A percentile compares a stretch with the other conserved stretches of the same genome.
These are phyloP conservation scores for Dendrocalamus latiflorus DNA, from an alignment of 202 grass and related monocot genomes.

Conservation along the genomic window DNA sequence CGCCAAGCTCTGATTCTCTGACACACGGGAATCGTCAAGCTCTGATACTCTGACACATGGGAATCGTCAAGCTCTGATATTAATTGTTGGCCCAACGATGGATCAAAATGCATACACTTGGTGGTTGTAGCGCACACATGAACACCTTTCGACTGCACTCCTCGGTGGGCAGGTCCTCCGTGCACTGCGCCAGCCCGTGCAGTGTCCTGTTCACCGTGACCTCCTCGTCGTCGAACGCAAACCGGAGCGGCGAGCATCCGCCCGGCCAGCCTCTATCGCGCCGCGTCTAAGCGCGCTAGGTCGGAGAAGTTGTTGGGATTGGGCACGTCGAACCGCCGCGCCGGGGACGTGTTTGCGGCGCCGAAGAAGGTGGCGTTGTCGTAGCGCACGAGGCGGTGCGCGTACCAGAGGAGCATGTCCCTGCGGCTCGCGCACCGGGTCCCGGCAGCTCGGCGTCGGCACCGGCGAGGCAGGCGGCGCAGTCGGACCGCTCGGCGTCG, in stretches of 20 bases:
- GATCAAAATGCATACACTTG: too few relatives aligned
- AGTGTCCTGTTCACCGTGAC: neutral
- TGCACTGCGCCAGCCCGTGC: conserved; percentile 16
- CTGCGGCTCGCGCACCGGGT: neutral
- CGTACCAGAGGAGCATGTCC: conserved; percentile 1
- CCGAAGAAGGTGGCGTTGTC: conserved; percentile 14
- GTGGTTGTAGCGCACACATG: too few relatives aligned
- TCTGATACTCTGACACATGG: too few relatives aligned
- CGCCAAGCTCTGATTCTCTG: too few relatives aligned
- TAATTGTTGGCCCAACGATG: too few relatives aligned
- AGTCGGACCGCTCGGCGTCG: neutral
- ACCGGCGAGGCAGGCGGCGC: neutral
- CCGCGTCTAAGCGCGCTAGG: too few relatives aligned
- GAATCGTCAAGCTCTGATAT: too few relatives aligned
- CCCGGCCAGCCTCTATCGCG: too few relatives aligned
- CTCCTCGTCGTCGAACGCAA: neutral
- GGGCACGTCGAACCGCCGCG: neutral
- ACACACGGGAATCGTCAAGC: too few relatives aligned
- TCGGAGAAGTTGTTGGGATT: conserved; percentile 19
- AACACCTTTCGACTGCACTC: conserved; percentile 1
- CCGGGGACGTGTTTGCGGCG: neutral
- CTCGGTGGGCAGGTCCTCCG: neutral
- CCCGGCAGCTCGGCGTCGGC: neutral
- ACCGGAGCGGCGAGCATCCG: too few relatives aligned
- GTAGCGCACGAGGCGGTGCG: too few relatives aligned